Evolutionary conservation across 2,329 filamentous ascomycete genomes (phyloP).

Genomic region (Xylaria hypoxylon): DNA sequence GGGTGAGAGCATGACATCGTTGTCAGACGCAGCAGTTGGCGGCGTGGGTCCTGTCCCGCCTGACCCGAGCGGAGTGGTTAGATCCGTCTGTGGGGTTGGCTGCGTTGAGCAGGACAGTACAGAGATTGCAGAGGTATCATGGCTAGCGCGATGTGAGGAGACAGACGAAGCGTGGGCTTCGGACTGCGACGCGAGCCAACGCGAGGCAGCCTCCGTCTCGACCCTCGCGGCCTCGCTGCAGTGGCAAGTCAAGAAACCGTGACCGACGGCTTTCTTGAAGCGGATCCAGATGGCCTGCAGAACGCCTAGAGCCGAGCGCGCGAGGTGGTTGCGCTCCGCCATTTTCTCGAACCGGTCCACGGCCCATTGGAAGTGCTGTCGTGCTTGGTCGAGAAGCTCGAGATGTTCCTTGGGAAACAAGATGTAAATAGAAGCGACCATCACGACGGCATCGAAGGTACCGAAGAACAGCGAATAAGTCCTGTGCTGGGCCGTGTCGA

Average conservation of each 20-base stretch:
- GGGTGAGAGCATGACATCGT: conserved; percentile 39
- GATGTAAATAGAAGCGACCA: conserved; percentile 71
- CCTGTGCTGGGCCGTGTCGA: conserved; percentile 64
- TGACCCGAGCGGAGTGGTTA: conserved; percentile 40
- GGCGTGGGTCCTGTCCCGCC: conserved; percentile 44
- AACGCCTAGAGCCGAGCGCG: conserved; percentile 65
- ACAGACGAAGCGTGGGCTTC: conserved; percentile 29
- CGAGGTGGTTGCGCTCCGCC: conserved; percentile 64
- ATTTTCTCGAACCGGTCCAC: conserved; percentile 69
- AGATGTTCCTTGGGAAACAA: conserved; percentile 68
- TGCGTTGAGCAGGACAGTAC: conserved; percentile 30
- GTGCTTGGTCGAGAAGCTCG: conserved; percentile 59
- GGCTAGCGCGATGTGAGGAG: conserved; percentile 23
- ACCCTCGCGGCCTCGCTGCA: conserved; percentile 27
- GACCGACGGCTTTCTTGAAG: conserved; percentile 62
- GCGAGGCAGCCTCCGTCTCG: conserved; percentile 40
- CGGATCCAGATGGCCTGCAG: conserved; percentile 66
- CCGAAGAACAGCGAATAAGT: conserved; percentile 70
- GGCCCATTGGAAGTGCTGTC: conserved; percentile 70
- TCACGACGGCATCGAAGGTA: conserved; percentile 72
- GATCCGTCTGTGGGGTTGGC: conserved; percentile 39
- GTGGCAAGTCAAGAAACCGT: conserved; percentile 44
- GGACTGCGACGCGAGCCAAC: conserved; percentile 34
- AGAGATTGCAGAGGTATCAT: conserved; percentile 21
- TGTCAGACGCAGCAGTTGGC: conserved; percentile 23